Conservation (phyloP, 768 basidiomycete genomes). For the Plicaturopsis crispa region DNA sequence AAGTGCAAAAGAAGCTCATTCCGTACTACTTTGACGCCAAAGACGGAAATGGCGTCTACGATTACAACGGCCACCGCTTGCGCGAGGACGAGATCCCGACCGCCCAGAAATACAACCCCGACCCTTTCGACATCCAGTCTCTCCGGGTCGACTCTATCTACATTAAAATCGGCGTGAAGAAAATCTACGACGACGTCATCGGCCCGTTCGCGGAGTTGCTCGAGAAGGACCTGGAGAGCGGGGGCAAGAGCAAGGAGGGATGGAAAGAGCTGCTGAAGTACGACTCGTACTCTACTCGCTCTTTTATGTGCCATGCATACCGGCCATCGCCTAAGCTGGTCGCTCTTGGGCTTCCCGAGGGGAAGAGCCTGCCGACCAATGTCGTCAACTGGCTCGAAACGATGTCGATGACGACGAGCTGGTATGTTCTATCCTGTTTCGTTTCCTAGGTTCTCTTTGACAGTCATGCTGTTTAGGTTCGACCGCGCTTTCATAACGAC, state of each 20-base stretch:
- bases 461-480: no score
- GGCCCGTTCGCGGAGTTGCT: conserved; percentile 16
- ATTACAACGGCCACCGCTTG: conserved; percentile 15
- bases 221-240: conserved; percentile 14
- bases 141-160: conserved; percentile 6
- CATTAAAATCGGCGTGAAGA: conserved; percentile 12
- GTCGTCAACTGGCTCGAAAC: conserved; percentile 5
- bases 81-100: conserved; percentile 6
- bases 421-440: conserved; percentile 5
- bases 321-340: conserved; percentile 12
- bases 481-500: conserved; percentile 6
- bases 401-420: conserved; percentile 1
- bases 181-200: conserved; percentile 10
- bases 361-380: no score
- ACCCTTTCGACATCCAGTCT: conserved; percentile 6
- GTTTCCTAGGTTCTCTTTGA: no score
- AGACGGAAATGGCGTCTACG: conserved; percentile 14
- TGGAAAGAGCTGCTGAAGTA: conserved; percentile 19
- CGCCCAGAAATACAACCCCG: conserved; percentile 8
- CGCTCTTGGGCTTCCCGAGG: conserved; percentile 31
- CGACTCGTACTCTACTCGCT: conserved; percentile 21
- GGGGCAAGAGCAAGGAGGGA: conserved; percentile 7
- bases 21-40: conserved; percentile 11
- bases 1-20: conserved; percentile 14
- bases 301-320: conserved; percentile 14